Conservation (phyloP, 805 yeast species). For the Lachancea sp. region DNA sequence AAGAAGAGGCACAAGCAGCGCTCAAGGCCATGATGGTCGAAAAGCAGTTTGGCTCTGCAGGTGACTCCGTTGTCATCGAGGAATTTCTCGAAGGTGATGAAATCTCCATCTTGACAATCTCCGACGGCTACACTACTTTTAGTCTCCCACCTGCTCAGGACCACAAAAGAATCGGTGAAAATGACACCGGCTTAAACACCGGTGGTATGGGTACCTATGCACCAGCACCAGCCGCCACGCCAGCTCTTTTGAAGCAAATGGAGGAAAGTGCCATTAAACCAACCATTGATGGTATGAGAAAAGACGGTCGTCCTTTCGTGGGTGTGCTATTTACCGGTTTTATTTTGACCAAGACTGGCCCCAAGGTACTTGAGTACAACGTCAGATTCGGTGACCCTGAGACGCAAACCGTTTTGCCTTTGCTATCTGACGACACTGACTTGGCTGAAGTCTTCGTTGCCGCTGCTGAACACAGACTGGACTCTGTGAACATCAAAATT, state of each 20-base stretch:
- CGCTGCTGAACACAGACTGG: constrained; percentile 89
- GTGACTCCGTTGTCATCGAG: constrained; percentile 91
- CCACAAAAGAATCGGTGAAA: constrained; percentile 91
- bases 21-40: constrained; percentile 84
- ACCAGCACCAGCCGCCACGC: constrained; percentile 94
- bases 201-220: constrained; percentile 99
- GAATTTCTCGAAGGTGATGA: constrained; percentile 97
- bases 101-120: constrained; percentile 81
- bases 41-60: constrained; percentile 86
- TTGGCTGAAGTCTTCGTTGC: constrained; percentile 89
- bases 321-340: constrained; percentile 95
- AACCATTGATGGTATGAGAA: constrained; percentile 92
- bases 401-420: constrained; percentile 91
- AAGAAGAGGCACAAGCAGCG: constrained; percentile 79
- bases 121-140: constrained; percentile 87
- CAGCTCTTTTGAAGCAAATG: constrained; percentile 60
- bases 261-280: constrained; percentile 77
- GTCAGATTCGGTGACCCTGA: constrained; percentile 99
- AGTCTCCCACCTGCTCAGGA: constrained; percentile 98
- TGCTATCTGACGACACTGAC: constrained; percentile 78
- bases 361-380: constrained; percentile 93
- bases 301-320: constrained; percentile 89
- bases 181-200: constrained; percentile 90
- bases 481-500: constrained; percentile 59
- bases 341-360: constrained; percentile 82